Evolutionary conservation across 1,139 yeast genomes (phyloP), one percentile per base, ranked within the genome.

Genomic region (Candida smagusa): DNA sequence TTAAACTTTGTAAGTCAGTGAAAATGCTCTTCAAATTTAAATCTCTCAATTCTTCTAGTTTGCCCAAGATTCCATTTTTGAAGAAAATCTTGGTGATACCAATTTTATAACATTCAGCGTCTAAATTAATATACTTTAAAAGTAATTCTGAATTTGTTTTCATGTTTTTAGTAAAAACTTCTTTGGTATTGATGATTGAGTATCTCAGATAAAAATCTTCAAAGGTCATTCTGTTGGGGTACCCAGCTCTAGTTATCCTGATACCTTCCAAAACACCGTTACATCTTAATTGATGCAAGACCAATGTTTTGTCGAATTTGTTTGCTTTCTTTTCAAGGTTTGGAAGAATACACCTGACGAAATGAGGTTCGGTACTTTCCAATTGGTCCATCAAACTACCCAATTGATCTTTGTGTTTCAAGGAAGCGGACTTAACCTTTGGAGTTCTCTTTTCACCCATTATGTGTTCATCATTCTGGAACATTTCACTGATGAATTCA

Each of bases 251-350:
- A 0, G 97, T 96, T 45, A 94, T 92, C 61, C 98, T 75, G 31
- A 94, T 94, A 46, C 99, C 99, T 68, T 94, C 99, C 35, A 94
- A 66, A 9, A 94, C 99, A 74, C 99, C 99, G 57, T 94, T 94
- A 58, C 97, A 94, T 45, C 97, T 74, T 43, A 94, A 71, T 61
- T 94, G 99, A 43, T 86, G 92, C 36, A 92, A 67, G 3, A 94
- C 96, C 29, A 94, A 65, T 23, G 63, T 66, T 52, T 84, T 87
- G 51, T 89, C 90, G 53, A 92, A 84, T 35, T 72, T 67, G 33
- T 76, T 77, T 0, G 97, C 81, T 41, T 71, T 72, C 56, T 92
- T 90, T 28, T 75, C 69, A 46, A 79, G 79, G 53, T 94, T 94
- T 7, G 99, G 99, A 34, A 94, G 68, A 39, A 94, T 94, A 59